Percentiles rank a stretch among this genome's conserved stretches.
Conservation (phyloP, 108 stramenopile genomes). For the Pinguiococcus pyrenoidosus region DNA sequence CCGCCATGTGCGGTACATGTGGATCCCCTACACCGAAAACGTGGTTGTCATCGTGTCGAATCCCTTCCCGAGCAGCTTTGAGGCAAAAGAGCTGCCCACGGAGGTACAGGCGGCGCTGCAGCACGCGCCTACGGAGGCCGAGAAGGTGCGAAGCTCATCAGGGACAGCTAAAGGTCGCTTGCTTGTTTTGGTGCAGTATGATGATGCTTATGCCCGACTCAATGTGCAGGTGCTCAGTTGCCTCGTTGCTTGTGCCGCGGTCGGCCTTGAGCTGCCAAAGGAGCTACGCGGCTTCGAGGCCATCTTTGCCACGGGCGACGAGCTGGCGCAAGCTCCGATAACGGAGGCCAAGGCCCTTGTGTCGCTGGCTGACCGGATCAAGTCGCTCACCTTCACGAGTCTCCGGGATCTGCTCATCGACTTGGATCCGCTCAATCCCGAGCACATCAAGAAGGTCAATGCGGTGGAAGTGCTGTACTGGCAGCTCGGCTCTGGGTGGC, state of each 20-base stretch:
- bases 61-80: slow-evolving; percentile 35
- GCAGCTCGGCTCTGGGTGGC: slow-evolving; percentile 33
- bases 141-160: slow-evolving; percentile 13
- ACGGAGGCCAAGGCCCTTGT: no score
- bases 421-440: slow-evolving; percentile 61
- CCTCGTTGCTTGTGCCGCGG: not conserved
- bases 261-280: not conserved
- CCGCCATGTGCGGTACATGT: slow-evolving; percentile 95
- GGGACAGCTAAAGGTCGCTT: no score
- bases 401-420: slow-evolving; percentile 76
- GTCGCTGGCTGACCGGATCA: no score
- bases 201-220: slow-evolving; percentile 2
- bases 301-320: not conserved
- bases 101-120: slow-evolving; percentile 6
- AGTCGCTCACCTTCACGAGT: slow-evolving; percentile 67
- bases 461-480: slow-evolving; percentile 90
- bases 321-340: not conserved
- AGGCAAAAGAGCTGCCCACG: slow-evolving; percentile 2
- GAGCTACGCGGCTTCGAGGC: not conserved
- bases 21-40: slow-evolving; percentile 89
- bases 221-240: not conserved
- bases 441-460: slow-evolving; percentile 77
- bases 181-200: no score
- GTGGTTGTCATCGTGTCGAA: slow-evolving; percentile 91
- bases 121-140: not conserved